Evolutionary conservation across 73 alveolate genomes (phyloP).

Genomic region (Stentor coeruleus): DNA sequence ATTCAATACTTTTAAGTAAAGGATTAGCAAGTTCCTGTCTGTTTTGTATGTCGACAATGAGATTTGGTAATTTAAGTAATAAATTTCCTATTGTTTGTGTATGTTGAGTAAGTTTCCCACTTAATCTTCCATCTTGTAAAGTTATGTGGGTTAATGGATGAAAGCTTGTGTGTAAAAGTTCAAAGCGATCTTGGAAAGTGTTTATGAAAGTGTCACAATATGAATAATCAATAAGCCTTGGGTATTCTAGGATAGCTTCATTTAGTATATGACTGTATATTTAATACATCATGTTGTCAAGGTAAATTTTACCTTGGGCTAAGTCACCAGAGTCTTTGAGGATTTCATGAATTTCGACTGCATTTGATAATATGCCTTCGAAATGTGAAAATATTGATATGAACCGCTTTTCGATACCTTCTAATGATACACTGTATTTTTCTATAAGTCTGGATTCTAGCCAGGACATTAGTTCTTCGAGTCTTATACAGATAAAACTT

Average conservation of each 20-base stretch:
- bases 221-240: neutral
- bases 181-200: constrained; percentile 7
- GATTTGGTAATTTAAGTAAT: neutral
- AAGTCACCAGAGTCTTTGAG: neutral
- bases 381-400: neutral
- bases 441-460: neutral
- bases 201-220: constrained; percentile 8
- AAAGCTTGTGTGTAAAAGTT: neutral
- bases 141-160: constrained; percentile 24
- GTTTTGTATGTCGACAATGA: neutral
- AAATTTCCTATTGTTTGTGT: neutral
- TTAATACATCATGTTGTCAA: constrained; percentile 10
- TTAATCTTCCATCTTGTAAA: neutral
- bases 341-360: constrained; percentile 6
- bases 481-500: too few relatives aligned
- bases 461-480: neutral
- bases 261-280: constrained; percentile 14
- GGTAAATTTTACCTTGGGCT: neutral
- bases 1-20: constrained; percentile 14
- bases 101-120: neutral
- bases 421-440: neutral
- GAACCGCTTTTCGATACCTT: constrained; percentile 23
- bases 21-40: constrained; percentile 13
- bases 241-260: constrained; percentile 15
- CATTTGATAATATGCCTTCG: neutral